Percentiles rank a stretch among this genome's conserved stretches.
These are phyloP conservation scores for Hymenoscyphus occultus DNA, from an alignment of 2,329 filamentous ascomycete genomes.

Conservation along the genomic window DNA sequence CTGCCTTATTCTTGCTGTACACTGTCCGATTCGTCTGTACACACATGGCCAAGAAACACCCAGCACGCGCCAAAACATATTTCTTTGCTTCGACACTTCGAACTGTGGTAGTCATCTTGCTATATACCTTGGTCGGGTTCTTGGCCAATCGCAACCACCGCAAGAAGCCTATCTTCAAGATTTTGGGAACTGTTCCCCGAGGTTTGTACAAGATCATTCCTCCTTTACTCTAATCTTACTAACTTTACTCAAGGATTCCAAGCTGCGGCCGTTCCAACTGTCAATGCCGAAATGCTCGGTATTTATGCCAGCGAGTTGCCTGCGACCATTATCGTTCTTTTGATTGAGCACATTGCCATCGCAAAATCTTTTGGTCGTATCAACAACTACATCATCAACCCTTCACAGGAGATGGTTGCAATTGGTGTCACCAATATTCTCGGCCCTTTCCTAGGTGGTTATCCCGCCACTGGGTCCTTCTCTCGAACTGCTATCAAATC, in stretches of 20 bases:
- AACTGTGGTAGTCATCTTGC: slow-evolving; percentile 84
- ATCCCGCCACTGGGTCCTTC: slow-evolving; percentile 92
- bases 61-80: slow-evolving; percentile 66
- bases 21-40: slow-evolving; percentile 66
- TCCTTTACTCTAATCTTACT: not conserved
- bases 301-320: slow-evolving; percentile 72
- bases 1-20: slow-evolving; percentile 75
- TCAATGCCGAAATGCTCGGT: slow-evolving; percentile 65
- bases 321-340: slow-evolving; percentile 83
- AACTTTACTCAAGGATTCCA: slow-evolving; percentile 62
- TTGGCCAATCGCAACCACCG: slow-evolving; percentile 70
- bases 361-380: slow-evolving; percentile 94
- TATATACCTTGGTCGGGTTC: slow-evolving; percentile 91
- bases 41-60: slow-evolving; percentile 64
- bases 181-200: slow-evolving; percentile 75
- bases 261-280: slow-evolving; percentile 67
- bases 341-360: slow-evolving; percentile 96
- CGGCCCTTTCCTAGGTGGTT: slow-evolving; percentile 87
- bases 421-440: slow-evolving; percentile 89
- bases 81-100: slow-evolving; percentile 92
- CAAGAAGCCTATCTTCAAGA: slow-evolving; percentile 64
- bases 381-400: slow-evolving; percentile 95
- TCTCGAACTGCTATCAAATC: slow-evolving; percentile 96
- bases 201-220: slow-evolving; percentile 44
- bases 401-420: slow-evolving; percentile 92